Conservation (phyloP, 1,284 basidiomycete species). For the Apiotrichum akiyoshidainum region DNA sequence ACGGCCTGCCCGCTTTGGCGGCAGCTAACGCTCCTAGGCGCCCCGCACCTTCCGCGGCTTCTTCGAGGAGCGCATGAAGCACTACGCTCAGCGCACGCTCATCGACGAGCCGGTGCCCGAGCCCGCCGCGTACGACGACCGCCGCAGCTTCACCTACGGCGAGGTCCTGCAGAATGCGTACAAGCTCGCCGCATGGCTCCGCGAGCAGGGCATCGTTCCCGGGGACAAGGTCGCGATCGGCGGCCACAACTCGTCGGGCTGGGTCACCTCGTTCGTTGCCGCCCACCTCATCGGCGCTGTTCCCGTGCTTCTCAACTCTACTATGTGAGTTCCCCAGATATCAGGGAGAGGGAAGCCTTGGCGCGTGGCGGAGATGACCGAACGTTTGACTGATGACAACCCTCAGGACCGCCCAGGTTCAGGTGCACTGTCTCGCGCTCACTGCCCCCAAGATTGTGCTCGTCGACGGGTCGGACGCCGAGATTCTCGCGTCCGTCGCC, state of each 20-base stretch:
- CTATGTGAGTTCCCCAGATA: slow-evolving; percentile 44
- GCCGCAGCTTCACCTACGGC: slow-evolving; percentile 29
- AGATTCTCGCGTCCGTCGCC: slow-evolving; percentile 20
- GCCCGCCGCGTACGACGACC: slow-evolving; percentile 10
- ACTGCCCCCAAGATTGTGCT: slow-evolving; percentile 33
- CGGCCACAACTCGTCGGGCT: slow-evolving; percentile 35
- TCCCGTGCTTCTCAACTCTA: slow-evolving; percentile 40
- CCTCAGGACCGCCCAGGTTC: slow-evolving; percentile 14
- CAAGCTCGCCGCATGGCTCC: slow-evolving; percentile 35
- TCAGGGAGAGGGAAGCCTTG: too few species aligned
- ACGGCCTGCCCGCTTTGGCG: too few species aligned
- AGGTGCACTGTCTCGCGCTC: slow-evolving; percentile 31
- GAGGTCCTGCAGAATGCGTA: slow-evolving; percentile 26
- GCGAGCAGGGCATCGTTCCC: slow-evolving; percentile 27
- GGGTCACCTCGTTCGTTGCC: slow-evolving; percentile 39
- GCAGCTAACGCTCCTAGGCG: slow-evolving; percentile 21
- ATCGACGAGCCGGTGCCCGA: slow-evolving; percentile 20
- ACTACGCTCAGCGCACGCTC: slow-evolving; percentile 30
- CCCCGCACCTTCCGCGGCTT: slow-evolving; percentile 38
- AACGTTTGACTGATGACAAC: not conserved
- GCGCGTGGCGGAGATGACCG: too few species aligned
- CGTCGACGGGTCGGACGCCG: slow-evolving; percentile 31
- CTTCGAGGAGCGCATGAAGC: slow-evolving; percentile 23
- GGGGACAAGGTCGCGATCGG: slow-evolving; percentile 39
- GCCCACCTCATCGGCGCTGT: slow-evolving; percentile 41